These are phyloP conservation scores for Corchorus olitorius DNA, from an alignment of 345 rosid genomes.

Conservation along the genomic window DNA sequence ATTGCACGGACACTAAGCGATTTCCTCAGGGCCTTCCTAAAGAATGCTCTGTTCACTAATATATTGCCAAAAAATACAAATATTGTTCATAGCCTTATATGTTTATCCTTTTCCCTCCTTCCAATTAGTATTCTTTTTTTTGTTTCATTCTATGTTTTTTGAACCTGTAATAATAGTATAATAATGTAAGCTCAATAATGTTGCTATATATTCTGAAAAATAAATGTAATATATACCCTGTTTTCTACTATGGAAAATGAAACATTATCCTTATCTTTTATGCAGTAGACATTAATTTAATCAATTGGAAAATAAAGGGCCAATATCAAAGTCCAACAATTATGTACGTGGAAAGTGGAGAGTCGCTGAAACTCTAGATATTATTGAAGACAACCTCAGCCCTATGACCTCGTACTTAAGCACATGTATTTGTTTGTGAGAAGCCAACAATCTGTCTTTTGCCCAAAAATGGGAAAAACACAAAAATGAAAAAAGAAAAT, in stretches of 20 bases:
- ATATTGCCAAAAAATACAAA: not conserved
- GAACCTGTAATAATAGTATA: not conserved
- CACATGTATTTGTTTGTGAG: not conserved
- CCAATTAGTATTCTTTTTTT: not conserved
- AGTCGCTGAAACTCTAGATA: not conserved
- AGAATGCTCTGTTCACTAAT: not conserved
- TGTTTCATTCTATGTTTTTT: not conserved
- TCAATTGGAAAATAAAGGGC: not conserved
- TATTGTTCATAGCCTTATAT: not conserved
- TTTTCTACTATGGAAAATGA: not conserved
- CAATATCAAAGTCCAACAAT: not conserved
- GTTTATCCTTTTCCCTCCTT: not conserved
- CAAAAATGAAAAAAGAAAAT: too few species aligned
- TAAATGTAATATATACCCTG: not conserved
- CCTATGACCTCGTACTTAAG: not conserved
- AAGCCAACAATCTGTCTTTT: not conserved
- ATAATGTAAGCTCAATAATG: not conserved
- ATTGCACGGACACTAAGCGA: not conserved
- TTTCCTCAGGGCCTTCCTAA: constrained; percentile 12
- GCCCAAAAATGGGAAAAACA: not conserved
- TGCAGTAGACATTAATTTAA: not conserved
- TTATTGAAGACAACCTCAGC: not conserved
- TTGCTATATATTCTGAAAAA: not conserved
- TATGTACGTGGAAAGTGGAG: not conserved
- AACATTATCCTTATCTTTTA: not conserved